phyloP scores from a whole-genome alignment of 768 basidiomycete genomes.

The Solioccasus polychromus region DNA sequence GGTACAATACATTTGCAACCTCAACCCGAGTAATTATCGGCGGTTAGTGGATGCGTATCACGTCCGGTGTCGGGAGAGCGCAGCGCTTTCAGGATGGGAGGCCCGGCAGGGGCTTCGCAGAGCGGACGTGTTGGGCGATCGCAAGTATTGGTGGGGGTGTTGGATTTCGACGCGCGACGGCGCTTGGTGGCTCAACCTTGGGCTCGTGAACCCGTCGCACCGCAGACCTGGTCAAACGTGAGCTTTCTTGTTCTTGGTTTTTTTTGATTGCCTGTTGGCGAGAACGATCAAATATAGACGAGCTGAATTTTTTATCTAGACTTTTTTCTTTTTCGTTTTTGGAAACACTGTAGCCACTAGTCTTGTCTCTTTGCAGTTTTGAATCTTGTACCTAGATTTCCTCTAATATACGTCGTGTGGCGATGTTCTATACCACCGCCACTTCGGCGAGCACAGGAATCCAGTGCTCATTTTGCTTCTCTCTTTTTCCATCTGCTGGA shows the following conservation, averaged over 20 bases:
- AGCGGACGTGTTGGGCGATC: constrained; percentile 49
- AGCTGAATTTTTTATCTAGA: too few species aligned
- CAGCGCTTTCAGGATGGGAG: constrained; percentile 40
- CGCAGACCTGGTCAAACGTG: constrained; percentile 7
- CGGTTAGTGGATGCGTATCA: constrained; percentile 27
- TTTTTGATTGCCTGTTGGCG: too few species aligned
- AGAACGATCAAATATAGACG: too few species aligned
- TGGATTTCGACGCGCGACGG: constrained; percentile 32
- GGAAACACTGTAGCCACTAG: too few species aligned
- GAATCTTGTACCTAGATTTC: too few species aligned
- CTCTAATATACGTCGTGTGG: too few species aligned
- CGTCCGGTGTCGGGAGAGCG: constrained; percentile 37
- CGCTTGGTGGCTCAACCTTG: constrained; percentile 47
- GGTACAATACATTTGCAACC: constrained; percentile 18
- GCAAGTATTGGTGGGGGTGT: constrained; percentile 44
- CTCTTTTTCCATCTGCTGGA: too few species aligned
- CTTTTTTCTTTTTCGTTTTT: too few species aligned
- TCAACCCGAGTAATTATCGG: constrained; percentile 19
- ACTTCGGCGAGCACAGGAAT: too few species aligned
- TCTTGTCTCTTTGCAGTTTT: too few species aligned
- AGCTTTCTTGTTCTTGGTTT: neutral
- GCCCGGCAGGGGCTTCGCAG: constrained; percentile 41
- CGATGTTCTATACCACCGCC: too few species aligned
- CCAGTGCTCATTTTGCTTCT: too few species aligned
- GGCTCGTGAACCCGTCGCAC: constrained; percentile 31